phyloP scores from a whole-genome alignment of 371 early-diverging fungal species.

The Mortierella sp. region DNA sequence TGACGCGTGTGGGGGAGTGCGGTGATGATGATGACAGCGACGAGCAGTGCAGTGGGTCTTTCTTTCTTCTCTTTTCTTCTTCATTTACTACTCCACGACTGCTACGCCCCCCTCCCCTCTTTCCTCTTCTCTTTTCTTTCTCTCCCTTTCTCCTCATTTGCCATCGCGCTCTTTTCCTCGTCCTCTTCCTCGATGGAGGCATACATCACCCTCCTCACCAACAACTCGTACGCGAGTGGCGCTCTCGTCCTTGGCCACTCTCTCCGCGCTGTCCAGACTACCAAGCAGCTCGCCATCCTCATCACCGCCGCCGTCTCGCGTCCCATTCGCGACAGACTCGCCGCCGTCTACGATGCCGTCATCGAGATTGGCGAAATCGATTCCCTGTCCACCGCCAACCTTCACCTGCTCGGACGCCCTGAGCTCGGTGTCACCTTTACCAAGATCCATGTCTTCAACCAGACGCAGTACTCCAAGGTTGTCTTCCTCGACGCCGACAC shows the following conservation, averaged over 20 bases:
- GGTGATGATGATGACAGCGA: no score
- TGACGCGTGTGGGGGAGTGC: no score
- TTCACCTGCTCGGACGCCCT: slow-evolving; percentile 84
- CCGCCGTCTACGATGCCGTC: slow-evolving; percentile 70
- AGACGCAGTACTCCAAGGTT: slow-evolving; percentile 72
- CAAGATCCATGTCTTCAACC: slow-evolving; percentile 87
- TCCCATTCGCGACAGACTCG: slow-evolving; percentile 58
- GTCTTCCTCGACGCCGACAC: slow-evolving; percentile 94
- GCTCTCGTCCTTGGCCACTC: slow-evolving; percentile 86
- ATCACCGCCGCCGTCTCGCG: slow-evolving; percentile 69
- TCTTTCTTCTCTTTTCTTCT: background rate
- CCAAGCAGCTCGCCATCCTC: slow-evolving; percentile 74
- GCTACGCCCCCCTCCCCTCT: background rate
- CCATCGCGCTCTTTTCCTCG: no score
- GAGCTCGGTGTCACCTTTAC: slow-evolving; percentile 91
- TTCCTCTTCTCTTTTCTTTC: background rate
- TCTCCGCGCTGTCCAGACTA: slow-evolving; percentile 73
- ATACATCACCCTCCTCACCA: slow-evolving; percentile 80
- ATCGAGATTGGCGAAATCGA: slow-evolving; percentile 69
- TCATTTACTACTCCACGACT: background rate
- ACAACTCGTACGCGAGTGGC: slow-evolving; percentile 84
- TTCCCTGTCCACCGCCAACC: slow-evolving; percentile 64
- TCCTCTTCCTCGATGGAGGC: slow-evolving; percentile 56
- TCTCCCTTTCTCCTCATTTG: slow-evolving; percentile 3
- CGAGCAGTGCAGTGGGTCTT: background rate